Evolutionary conservation across 805 yeast genomes (phyloP).

Genomic region (Isabelozyma gotoi): DNA sequence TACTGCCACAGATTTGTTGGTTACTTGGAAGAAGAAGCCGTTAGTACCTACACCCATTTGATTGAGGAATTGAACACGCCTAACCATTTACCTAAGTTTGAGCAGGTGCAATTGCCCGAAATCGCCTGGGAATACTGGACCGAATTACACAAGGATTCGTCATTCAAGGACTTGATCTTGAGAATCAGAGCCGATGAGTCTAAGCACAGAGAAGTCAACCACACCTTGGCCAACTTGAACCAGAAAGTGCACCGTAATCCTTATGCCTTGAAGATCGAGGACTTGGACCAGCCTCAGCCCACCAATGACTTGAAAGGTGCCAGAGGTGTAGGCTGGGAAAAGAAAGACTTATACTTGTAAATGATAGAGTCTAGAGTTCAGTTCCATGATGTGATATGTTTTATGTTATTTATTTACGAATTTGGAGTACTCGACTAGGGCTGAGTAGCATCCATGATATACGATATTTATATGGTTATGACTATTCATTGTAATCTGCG

Average conservation of each 20-base stretch:
- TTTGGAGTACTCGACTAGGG: too few relatives aligned
- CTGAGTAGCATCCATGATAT: too few relatives aligned
- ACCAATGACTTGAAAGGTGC: conserved; percentile 29
- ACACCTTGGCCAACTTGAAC: conserved; percentile 65
- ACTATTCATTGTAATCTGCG: too few relatives aligned
- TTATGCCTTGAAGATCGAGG: conserved; percentile 49
- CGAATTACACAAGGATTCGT: conserved; percentile 46
- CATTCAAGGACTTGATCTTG: conserved; percentile 58
- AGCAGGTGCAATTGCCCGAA: conserved; percentile 47
- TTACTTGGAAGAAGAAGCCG: conserved; percentile 76
- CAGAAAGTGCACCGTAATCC: conserved; percentile 63
- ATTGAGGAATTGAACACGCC: conserved; percentile 52
- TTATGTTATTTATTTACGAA: too few relatives aligned
- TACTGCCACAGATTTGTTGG: conserved; percentile 78
- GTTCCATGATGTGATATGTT: too few relatives aligned
- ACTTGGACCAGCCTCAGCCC: conserved; percentile 36
- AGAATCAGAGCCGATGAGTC: conserved; percentile 76
- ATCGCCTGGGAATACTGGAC: conserved; percentile 68
- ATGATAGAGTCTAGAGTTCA: background rate
- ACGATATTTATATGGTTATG: too few relatives aligned
- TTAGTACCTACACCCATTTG: conserved; percentile 61
- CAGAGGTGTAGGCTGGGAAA: conserved; percentile 42
- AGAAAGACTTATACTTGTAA: conserved; percentile 25
- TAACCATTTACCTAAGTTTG: conserved; percentile 51
- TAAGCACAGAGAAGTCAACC: conserved; percentile 78